These are phyloP conservation scores for Sarocladium strictum DNA, from an alignment of 2,329 filamentous ascomycete genomes.

Conservation along the genomic window DNA sequence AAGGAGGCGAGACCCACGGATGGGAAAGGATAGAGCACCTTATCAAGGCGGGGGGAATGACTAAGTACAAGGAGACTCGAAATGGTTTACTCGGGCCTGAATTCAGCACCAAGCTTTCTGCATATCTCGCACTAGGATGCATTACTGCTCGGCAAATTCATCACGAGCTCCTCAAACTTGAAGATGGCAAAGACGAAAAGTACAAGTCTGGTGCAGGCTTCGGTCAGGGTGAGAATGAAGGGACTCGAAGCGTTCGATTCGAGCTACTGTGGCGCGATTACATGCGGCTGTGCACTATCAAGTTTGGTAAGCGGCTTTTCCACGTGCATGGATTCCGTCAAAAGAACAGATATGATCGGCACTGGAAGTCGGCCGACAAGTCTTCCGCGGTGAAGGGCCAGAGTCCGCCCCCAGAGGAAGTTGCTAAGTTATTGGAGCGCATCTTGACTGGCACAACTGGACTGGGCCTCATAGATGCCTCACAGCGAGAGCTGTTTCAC, in stretches of 20 bases:
- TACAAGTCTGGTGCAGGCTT: conserved; percentile 47
- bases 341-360: conserved; percentile 32
- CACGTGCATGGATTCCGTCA: conserved; percentile 56
- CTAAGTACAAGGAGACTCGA: conserved; percentile 61
- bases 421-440: conserved; percentile 45
- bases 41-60: conserved; percentile 54
- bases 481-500: conserved; percentile 65
- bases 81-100: conserved; percentile 66
- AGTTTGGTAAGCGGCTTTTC: conserved; percentile 63
- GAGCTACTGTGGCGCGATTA: conserved; percentile 78
- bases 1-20: conserved; percentile 59
- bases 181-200: conserved; percentile 49
- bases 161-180: conserved; percentile 58
- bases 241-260: conserved; percentile 63
- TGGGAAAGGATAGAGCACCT: conserved; percentile 54
- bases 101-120: conserved; percentile 71
- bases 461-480: conserved; percentile 71
- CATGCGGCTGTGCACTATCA: conserved; percentile 68
- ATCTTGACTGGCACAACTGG: conserved; percentile 65
- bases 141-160: conserved; percentile 70
- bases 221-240: conserved; percentile 64
- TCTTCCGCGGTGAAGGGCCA: conserved; percentile 27
- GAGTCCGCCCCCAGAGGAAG: conserved; percentile 33
- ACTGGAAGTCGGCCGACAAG: conserved; percentile 42
- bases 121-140: conserved; percentile 65